Evolutionary conservation across 1,139 yeast genomes (phyloP), one percentile per base, ranked within the genome.

Genomic region (Meyerozyma guilliermondii): DNA sequence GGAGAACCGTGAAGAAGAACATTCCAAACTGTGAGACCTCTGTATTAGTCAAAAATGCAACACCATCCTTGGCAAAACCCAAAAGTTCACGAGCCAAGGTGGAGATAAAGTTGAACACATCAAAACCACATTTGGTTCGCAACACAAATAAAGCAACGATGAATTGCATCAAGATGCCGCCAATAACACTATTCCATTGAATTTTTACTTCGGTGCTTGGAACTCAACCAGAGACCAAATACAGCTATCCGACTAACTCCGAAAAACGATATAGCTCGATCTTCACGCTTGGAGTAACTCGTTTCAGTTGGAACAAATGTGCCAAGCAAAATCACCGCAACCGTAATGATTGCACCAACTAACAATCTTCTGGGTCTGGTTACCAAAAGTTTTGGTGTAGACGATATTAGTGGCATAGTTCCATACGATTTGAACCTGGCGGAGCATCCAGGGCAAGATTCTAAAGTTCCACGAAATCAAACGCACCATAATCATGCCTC

Each of bases 161-260:
- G 80, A 68, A 92, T 94, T 54, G 98, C 98, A 55, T 98, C 96
- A 53, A 82, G 87, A 56, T 68, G 35, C 86, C 86, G 27, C 79
- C 75, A 49, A 79, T 76, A 33, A 81, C 83, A 5, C 85, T 76
- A 54, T 78, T 74, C 85, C 86, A 81, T 46, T 72, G 68, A 50
- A 81, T 70, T 42, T n/a, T 62, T 63, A 31, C 57, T 47, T 51
- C 80, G 68, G 58, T 76, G 65, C 41, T 62, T 63, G 10, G 83
- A 77, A 37, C 83, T 72, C 38, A 62, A 48, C 51, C 62, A 80
- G 43, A 81, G 67, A 2, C 65, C 66, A 39, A 62, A 55, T 38
- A 80, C 74, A 17, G 80, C 80, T 13, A 74, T 49, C 41, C n/a
- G n/a, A n/a, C n/a, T n/a, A n/a, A 74, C 62, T 3, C 87, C 87